Evolutionary conservation across 371 early-diverging fungal genomes (phyloP).

Genomic region (Mortierella sp.): DNA sequence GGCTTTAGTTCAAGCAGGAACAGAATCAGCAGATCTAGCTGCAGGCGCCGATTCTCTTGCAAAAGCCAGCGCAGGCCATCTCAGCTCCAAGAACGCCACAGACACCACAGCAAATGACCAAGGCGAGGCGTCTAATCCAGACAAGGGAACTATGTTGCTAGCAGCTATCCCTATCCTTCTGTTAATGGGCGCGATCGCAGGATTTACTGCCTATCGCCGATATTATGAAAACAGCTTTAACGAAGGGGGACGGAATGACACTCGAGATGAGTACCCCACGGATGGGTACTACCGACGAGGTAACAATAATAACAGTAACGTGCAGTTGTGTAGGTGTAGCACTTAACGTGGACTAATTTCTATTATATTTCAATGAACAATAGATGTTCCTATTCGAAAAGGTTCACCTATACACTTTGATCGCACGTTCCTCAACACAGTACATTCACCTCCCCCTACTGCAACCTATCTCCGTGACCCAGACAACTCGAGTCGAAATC

Average conservation of each 20-base stretch:
- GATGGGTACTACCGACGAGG: conserved; percentile 34
- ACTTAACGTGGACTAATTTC: background rate
- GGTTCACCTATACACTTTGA: conserved; percentile 52
- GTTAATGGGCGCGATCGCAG: conserved; percentile 47
- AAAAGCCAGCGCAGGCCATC: conserved; percentile 36
- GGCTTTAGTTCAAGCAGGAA: conserved; percentile 26
- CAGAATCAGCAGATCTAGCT: conserved; percentile 5
- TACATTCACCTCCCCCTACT: conserved; percentile 42
- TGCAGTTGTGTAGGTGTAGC: background rate
- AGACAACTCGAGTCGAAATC: conserved; percentile 32
- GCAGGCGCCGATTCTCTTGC: conserved; percentile 13
- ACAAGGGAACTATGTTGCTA: conserved; percentile 22
- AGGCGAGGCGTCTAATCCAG: conserved; percentile 5
- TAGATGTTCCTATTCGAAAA: conserved; percentile 28
- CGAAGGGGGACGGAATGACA: conserved; percentile 33
- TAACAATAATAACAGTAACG: background rate
- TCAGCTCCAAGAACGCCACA: background rate
- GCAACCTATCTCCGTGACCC: conserved; percentile 46
- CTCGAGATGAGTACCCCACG: conserved; percentile 21
- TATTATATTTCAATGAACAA: background rate
- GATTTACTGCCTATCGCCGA: conserved; percentile 46
- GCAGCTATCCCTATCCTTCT: conserved; percentile 40
- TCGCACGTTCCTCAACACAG: conserved; percentile 44
- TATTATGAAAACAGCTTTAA: conserved; percentile 38
- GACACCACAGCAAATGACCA: background rate